Evolutionary conservation across 805 yeast species (phyloP).

Genomic region (Monosporozyma yasuniensis): DNA sequence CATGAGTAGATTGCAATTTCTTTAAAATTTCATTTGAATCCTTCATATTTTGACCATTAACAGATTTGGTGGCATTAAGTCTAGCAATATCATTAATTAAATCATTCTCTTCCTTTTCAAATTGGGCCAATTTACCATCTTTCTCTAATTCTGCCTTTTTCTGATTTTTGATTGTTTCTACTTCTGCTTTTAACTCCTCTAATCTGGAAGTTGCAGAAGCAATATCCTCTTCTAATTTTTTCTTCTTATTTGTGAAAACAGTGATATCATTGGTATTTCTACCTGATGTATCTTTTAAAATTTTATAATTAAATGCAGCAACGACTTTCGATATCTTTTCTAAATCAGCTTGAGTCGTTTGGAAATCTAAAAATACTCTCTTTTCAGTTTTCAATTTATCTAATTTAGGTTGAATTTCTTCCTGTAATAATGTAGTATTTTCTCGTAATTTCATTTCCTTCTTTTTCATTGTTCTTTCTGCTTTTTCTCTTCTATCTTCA

Average conservation of each 20-base stretch:
- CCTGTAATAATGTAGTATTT: slow-evolving; percentile 60
- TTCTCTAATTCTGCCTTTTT: slow-evolving; percentile 51
- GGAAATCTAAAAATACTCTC: slow-evolving; percentile 74
- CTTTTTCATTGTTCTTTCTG: slow-evolving; percentile 83
- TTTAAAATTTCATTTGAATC: slow-evolving; percentile 41
- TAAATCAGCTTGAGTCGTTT: slow-evolving; percentile 70
- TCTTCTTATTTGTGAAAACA: slow-evolving; percentile 22
- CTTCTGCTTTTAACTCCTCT: slow-evolving; percentile 48
- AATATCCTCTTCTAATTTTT: slow-evolving; percentile 36
- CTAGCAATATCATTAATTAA: slow-evolving; percentile 60
- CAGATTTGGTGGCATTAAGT: slow-evolving; percentile 50
- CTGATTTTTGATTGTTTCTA: slow-evolving; percentile 42
- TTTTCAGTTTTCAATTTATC: slow-evolving; percentile 75
- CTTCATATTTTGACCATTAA: slow-evolving; percentile 45
- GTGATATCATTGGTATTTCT: slow-evolving; percentile 16
- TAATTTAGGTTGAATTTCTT: slow-evolving; percentile 89
- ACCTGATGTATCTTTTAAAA: slow-evolving; percentile 34
- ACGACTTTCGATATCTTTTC: slow-evolving; percentile 68
- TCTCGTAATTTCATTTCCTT: slow-evolving; percentile 79
- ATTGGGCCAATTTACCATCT: slow-evolving; percentile 49
- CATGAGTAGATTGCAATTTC: slow-evolving; percentile 29
- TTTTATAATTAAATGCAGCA: slow-evolving; percentile 63
- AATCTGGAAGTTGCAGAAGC: slow-evolving; percentile 48
- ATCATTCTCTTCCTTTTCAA: slow-evolving; percentile 50
- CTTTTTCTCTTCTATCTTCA: slow-evolving; percentile 87